A percentile compares a stretch with the other conserved stretches of the same genome.
phyloP scores from a whole-genome alignment of 106 monocot genomes.

The Platanthera guangdongensis region DNA sequence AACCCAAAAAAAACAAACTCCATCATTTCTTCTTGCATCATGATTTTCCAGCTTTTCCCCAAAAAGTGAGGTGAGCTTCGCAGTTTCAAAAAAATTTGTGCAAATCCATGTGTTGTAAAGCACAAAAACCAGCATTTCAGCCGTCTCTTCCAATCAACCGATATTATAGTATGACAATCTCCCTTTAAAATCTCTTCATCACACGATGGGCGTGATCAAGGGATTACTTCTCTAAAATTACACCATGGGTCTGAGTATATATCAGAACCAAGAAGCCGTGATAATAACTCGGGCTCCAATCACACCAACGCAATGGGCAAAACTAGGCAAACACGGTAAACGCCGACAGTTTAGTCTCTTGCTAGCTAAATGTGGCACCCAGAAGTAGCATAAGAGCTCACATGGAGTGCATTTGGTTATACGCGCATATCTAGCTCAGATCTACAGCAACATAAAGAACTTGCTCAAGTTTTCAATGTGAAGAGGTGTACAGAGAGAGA shows the following conservation, averaged over 20 bases:
- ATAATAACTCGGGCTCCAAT: neutral
- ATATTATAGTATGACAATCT: too few species aligned
- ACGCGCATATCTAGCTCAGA: neutral
- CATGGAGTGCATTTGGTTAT: neutral
- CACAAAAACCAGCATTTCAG: too few species aligned
- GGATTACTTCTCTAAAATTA: neutral
- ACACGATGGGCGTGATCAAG: neutral
- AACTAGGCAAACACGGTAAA: too few species aligned
- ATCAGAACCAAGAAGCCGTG: neutral
- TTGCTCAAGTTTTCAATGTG: neutral
- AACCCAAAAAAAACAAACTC: too few species aligned
- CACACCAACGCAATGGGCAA: neutral
- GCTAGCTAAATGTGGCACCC: neutral
- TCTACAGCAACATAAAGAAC: neutral
- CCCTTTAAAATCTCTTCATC: too few species aligned
- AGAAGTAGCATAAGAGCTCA: neutral
- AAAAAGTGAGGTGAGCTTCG: too few species aligned
- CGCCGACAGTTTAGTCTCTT: neutral
- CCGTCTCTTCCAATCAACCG: too few species aligned
- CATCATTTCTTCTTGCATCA: too few species aligned
- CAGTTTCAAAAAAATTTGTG: too few species aligned
- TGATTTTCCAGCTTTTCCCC: too few species aligned
- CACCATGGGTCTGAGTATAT: too few species aligned
- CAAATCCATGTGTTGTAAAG: too few species aligned
- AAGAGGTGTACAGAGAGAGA: neutral